These are phyloP conservation scores for Debaryomyces castellii DNA, from an alignment of 805 yeast species.

Conservation along the genomic window DNA sequence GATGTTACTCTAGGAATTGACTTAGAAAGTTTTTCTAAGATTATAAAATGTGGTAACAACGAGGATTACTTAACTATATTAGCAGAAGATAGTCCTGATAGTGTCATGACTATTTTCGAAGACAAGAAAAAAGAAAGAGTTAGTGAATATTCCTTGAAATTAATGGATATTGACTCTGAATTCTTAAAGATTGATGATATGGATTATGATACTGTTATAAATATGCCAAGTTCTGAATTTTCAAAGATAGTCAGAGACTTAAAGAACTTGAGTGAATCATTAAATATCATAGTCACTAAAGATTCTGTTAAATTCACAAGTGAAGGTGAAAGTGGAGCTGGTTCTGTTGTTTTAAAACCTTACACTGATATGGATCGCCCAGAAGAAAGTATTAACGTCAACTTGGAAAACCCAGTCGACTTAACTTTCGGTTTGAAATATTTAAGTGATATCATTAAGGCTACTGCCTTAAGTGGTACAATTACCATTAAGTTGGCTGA, in stretches of 20 bases:
- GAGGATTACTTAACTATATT: constrained; percentile 84
- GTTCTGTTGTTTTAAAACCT: constrained; percentile 84
- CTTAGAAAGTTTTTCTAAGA: constrained; percentile 80
- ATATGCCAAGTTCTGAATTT: constrained; percentile 86
- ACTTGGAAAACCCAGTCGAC: constrained; percentile 82
- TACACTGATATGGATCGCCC: constrained; percentile 78
- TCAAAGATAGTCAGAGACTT: constrained; percentile 88
- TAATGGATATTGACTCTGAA: constrained; percentile 96
- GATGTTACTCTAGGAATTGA: constrained; percentile 90
- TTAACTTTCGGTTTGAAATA: constrained; percentile 91
- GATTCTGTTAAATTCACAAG: constrained; percentile 87
- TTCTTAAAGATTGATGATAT: constrained; percentile 90
- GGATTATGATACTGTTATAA: constrained; percentile 82
- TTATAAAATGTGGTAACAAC: constrained; percentile 87
- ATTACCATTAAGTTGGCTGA: constrained; percentile 86
- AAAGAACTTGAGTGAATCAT: constrained; percentile 81
- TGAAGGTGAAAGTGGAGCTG: constrained; percentile 90
- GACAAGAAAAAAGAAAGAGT: constrained; percentile 88
- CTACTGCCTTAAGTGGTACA: constrained; percentile 70
- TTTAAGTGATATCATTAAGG: constrained; percentile 87
- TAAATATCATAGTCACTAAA: constrained; percentile 83
- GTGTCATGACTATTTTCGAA: constrained; percentile 79
- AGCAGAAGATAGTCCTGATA: constrained; percentile 87
- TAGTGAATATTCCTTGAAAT: constrained; percentile 84
- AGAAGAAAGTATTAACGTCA: constrained; percentile 70